A percentile compares a stretch with the other conserved stretches of the same genome.
Conservation (phyloP, 2,329 filamentous ascomycete species). For the Verticillium albo-atrum region DNA sequence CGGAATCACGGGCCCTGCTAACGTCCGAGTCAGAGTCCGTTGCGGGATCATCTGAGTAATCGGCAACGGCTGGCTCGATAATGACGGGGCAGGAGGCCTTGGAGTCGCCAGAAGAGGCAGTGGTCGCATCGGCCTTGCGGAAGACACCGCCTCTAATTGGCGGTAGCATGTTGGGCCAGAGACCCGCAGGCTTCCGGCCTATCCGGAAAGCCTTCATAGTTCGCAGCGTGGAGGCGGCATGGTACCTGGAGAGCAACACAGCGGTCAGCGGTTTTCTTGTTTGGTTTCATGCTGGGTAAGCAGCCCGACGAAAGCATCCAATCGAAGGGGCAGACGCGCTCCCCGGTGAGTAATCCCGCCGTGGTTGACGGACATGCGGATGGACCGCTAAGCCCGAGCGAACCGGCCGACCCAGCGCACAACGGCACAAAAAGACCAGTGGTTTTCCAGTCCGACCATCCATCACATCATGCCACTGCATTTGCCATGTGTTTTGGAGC, state of each 20-base stretch:
- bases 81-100: conserved; percentile 2
- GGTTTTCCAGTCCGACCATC: neutral
- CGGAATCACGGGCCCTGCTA: neutral
- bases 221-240: conserved; percentile 45
- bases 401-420: neutral
- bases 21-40: conserved; percentile 10
- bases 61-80: conserved; percentile 2
- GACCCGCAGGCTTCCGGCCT: conserved; percentile 46
- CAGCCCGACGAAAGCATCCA: neutral
- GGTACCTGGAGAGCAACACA: conserved; percentile 43
- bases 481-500: conserved; percentile 45
- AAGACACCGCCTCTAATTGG: conserved; percentile 51
- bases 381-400: neutral
- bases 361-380: neutral
- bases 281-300: neutral
- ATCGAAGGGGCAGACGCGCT: neutral
- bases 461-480: neutral
- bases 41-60: conserved; percentile 7
- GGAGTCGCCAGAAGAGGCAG: conserved; percentile 4
- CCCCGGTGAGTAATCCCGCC: neutral
- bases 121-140: conserved; percentile 14
- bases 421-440: neutral
- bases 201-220: conserved; percentile 59
- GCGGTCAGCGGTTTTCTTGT: conserved; percentile 18
- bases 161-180: conserved; percentile 55